Percentiles rank a stretch among this genome's conserved stretches.
These are phyloP conservation scores for Cladosporium sphaerospermum DNA, from an alignment of 2,329 filamentous ascomycete genomes.

Conservation along the genomic window DNA sequence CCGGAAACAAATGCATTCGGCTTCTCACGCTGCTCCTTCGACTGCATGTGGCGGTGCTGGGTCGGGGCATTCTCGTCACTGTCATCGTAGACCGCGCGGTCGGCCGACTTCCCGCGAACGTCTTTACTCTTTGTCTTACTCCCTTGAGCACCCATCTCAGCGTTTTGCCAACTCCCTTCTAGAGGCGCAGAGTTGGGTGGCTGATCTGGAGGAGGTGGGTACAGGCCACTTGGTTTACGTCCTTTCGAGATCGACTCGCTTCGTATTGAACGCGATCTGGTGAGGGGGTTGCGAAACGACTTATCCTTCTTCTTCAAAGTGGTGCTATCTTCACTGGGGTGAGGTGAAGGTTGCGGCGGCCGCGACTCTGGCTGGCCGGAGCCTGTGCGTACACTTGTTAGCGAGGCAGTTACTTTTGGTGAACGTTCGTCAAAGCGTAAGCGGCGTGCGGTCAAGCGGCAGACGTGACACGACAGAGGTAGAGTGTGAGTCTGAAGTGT, in stretches of 20 bases:
- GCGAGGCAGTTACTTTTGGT: background rate
- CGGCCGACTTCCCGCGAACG: conserved; percentile 28
- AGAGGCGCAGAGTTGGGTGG: conserved; percentile 25
- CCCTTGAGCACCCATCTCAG: conserved; percentile 20
- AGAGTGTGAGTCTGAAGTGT: no score
- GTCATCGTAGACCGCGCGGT: conserved; percentile 22
- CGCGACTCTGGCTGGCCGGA: conserved; percentile 10
- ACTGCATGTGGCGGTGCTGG: conserved; percentile 13
- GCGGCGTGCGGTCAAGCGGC: background rate
- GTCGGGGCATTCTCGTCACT: conserved; percentile 22
- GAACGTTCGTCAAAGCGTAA: background rate
- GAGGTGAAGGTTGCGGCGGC: conserved; percentile 19
- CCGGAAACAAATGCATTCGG: conserved; percentile 21
- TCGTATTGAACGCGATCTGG: conserved; percentile 24
- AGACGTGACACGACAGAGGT: background rate
- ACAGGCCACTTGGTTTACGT: conserved; percentile 15
- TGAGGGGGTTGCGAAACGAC: conserved; percentile 22
- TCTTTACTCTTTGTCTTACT: conserved; percentile 21
- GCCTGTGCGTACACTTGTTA: background rate
- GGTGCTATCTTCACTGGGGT: conserved; percentile 24
- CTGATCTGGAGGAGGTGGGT: conserved; percentile 17
- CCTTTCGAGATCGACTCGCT: conserved; percentile 26
- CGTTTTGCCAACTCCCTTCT: conserved; percentile 21
- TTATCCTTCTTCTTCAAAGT: conserved; percentile 22
- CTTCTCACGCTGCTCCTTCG: conserved; percentile 22